Evolutionary conservation across 805 yeast species (phyloP).

Genomic region (Sugiyamaella lignohabitans): DNA sequence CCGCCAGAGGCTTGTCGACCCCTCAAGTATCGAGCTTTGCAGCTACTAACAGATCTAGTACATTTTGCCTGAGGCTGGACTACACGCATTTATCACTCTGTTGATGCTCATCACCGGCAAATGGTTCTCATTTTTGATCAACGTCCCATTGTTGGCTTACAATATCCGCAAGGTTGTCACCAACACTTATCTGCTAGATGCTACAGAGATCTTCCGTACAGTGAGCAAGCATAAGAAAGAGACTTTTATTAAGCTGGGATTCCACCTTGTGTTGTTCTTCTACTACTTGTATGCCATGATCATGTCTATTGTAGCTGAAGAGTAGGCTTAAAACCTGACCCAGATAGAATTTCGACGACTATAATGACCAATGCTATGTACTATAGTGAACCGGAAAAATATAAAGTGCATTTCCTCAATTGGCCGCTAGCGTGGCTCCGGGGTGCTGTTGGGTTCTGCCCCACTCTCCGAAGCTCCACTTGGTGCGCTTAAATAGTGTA

Average conservation of each 20-base stretch:
- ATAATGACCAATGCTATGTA: too few species aligned
- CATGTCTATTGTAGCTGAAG: slow-evolving; percentile 78
- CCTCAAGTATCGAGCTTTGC: too few species aligned
- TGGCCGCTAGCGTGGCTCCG: too few species aligned
- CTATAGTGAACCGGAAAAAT: too few species aligned
- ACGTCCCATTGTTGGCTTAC: slow-evolving; percentile 77
- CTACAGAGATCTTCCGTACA: slow-evolving; percentile 96
- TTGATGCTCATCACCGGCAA: slow-evolving; percentile 79
- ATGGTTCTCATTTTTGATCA: slow-evolving; percentile 84
- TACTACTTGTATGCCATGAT: slow-evolving; percentile 93
- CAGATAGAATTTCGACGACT: too few species aligned
- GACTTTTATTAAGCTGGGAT: slow-evolving; percentile 81
- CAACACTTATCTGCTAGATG: slow-evolving; percentile 83
- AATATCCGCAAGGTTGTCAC: slow-evolving; percentile 72
- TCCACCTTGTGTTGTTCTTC: slow-evolving; percentile 88
- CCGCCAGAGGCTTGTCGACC: too few species aligned
- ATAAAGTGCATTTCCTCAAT: too few species aligned
- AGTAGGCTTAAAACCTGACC: slow-evolving; percentile 25
- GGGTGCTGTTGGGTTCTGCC: too few species aligned
- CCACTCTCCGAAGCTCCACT: too few species aligned
- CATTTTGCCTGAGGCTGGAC: slow-evolving; percentile 81
- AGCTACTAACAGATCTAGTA: slow-evolving; percentile 34
- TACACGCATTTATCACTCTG: slow-evolving; percentile 59
- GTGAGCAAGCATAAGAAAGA: slow-evolving; percentile 87
- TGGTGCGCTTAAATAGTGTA: too few species aligned